Evolutionary conservation across 345 rosid species (phyloP), one percentile per base, ranked within the genome.

Genomic region (Cardamine chenopodiifolia): DNA sequence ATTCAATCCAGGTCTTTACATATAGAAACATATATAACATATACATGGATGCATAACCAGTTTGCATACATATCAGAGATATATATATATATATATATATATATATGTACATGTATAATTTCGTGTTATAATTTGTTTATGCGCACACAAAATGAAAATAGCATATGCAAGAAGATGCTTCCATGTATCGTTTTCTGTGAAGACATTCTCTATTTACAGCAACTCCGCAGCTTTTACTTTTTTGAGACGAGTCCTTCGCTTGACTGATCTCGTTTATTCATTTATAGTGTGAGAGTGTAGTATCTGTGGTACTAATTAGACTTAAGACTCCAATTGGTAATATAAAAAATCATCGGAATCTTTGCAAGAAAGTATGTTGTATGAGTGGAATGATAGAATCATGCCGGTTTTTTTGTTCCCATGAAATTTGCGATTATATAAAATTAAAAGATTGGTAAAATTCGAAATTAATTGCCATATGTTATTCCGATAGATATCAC

Each of bases 181-280:
- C 59, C 45, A 64, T 77, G 68, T 48, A 71, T 65, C 59, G 68
- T 57, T 49, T 65, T 64, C 56, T 59, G 72, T 39, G 62, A 62
- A 76, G 71, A 77, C 77, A 65, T 77, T 77, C 68, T 64, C 39
- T 77, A 66, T 64, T 71, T 47, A 71, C 48, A 56, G 62, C 39
- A 69, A 65, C 35, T 42, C 49, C 20, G 54, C 62, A 77, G 77
- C 81, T 77, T 77, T 77, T 65, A 71, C 72, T 77, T 77, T 77
- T 35, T 18, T 44, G 57, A 20, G 18, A 54, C 54, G 15, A 71
- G 18, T 53, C 63, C 53, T 71, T 72, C 19, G 29, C 14, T 72
- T 72, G 70, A 72, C 77, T 53, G 68, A 61, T 61, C 11, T 71
- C 4, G 17, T 17, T 35, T 48, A 49, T 54, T 57, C 73, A 19